phyloP scores from a whole-genome alignment of 140 eudicot genomes.

The Ambrosia hybrid region DNA sequence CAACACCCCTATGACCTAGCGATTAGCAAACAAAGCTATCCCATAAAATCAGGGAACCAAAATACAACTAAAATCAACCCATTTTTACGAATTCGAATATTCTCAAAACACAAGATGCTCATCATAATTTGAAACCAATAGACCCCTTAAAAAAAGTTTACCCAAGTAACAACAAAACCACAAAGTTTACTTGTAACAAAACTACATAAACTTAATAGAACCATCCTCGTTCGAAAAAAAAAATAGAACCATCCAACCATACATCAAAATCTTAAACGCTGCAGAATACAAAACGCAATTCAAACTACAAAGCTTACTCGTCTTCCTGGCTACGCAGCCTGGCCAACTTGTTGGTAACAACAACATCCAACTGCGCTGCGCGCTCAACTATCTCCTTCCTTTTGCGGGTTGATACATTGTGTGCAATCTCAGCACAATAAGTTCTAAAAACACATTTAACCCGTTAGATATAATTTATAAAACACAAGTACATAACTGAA shows the following conservation, averaged over 20 bases:
- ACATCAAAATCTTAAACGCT: constrained; percentile 16
- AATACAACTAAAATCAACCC: too few species aligned
- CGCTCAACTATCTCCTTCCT: constrained; percentile 54
- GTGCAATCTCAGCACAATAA: constrained; percentile 78
- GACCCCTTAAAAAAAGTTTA: constrained; percentile 6
- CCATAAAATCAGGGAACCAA: too few species aligned
- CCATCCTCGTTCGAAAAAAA: too few species aligned
- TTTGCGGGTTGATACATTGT: constrained; percentile 63
- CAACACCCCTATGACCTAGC: too few species aligned
- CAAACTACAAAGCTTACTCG: constrained; percentile 41
- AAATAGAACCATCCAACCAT: constrained; percentile 11
- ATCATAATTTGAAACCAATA: not conserved
- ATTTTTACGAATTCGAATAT: too few species aligned
- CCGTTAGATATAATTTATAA: not conserved
- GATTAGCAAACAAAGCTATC: too few species aligned
- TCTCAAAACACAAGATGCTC: not conserved
- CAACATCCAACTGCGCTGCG: constrained; percentile 58
- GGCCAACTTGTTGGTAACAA: constrained; percentile 66
- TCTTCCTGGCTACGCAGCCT: constrained; percentile 80
- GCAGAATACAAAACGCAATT: constrained; percentile 19
- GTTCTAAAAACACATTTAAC: constrained; percentile 36
- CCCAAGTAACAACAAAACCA: constrained; percentile 16
- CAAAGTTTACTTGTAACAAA: not conserved
- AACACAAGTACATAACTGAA: not conserved
- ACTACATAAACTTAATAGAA: constrained; percentile 19